Evolutionary conservation across 2,329 filamentous ascomycete genomes (phyloP).

Genomic region (Aspergillus ochraceus): DNA sequence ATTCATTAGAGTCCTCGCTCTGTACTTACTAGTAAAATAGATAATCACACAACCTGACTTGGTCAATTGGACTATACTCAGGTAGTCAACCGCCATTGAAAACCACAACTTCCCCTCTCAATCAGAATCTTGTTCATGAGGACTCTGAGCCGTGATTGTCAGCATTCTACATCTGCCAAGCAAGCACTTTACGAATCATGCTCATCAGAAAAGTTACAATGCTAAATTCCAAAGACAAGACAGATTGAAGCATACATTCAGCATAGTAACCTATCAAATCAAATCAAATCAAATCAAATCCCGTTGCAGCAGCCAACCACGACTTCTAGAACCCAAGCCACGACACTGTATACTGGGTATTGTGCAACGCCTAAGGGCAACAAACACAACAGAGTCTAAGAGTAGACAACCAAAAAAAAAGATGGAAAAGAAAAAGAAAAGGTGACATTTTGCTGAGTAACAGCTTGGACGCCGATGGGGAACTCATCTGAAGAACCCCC

Average conservation of each 20-base stretch:
- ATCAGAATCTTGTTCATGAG: no score
- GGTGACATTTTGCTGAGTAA: constrained; percentile 31
- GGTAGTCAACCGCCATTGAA: no score
- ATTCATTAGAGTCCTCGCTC: no score
- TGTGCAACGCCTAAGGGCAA: background rate
- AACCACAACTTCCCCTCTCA: no score
- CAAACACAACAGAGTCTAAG: constrained; percentile 28
- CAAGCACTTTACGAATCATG: no score
- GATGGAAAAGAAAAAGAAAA: constrained; percentile 20
- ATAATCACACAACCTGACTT: no score
- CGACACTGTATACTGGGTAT: background rate
- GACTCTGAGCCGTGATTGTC: no score
- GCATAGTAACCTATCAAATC: background rate
- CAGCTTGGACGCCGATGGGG: constrained; percentile 36
- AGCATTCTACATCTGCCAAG: no score
- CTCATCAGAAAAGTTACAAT: no score
- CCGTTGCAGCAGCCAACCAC: background rate
- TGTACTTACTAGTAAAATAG: no score
- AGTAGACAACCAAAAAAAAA: constrained; percentile 32
- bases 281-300: background rate
- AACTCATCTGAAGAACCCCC: constrained; percentile 2
- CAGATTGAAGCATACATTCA: background rate
- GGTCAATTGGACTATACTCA: no score
- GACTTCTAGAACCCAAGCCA: background rate
- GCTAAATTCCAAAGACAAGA: no score